phyloP scores from a whole-genome alignment of 2,329 filamentous ascomycete species.

The Escovopsis weberi region DNA sequence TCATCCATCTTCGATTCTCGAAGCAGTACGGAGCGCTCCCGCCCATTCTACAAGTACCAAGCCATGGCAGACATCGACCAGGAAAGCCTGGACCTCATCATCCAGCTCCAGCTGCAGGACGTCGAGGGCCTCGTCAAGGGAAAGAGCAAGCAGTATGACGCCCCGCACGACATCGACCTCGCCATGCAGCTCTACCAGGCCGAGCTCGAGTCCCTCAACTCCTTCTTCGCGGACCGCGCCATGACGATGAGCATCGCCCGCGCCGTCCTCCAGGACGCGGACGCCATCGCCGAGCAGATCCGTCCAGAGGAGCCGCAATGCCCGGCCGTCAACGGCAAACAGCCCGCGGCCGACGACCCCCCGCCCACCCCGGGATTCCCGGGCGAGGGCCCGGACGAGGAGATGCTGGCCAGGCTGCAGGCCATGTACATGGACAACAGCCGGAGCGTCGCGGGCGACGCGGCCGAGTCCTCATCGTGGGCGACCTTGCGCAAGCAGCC shows the following conservation, averaged over 20 bases:
- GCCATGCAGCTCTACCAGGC: conserved; percentile 5
- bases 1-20: too few relatives aligned
- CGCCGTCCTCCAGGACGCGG: conserved; percentile 6
- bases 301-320: not conserved
- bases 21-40: too few relatives aligned
- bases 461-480: conserved; percentile 1
- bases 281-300: conserved; percentile 3
- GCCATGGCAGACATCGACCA: conserved; percentile 1
- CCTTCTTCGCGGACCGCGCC: conserved; percentile 4
- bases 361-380: too few relatives aligned
- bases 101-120: conserved; percentile 10
- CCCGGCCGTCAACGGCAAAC: not conserved
- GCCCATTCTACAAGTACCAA: too few relatives aligned
- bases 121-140: conserved; percentile 5
- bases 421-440: not conserved
- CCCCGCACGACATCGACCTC: conserved; percentile 4
- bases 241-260: conserved; percentile 9
- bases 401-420: conserved; percentile 1
- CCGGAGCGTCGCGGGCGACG: not conserved
- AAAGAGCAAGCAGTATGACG: conserved; percentile 4
- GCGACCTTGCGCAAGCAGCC: not conserved
- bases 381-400: not conserved
- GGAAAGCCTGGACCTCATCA: conserved; percentile 7
- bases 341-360: not conserved
- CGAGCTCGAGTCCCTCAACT: conserved; percentile 5